These are phyloP conservation scores for Ganoderma lingzhi DNA, from an alignment of 1,284 basidiomycete species.

Conservation along the genomic window DNA sequence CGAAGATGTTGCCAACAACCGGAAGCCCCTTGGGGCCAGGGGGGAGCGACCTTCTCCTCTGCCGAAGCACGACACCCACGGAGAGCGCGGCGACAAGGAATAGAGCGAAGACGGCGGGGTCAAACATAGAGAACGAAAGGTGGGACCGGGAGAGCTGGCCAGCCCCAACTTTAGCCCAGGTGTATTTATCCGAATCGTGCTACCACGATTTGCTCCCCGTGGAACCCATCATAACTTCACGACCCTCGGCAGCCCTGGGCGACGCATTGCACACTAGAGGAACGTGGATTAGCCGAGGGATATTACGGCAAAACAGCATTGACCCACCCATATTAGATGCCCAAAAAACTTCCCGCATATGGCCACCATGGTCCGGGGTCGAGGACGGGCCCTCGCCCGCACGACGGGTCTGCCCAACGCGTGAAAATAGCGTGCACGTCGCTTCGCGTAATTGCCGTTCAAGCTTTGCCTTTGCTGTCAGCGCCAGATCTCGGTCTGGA, in stretches of 20 bases:
- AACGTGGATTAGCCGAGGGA: conserved; percentile 31
- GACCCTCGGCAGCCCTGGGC: conserved; percentile 16
- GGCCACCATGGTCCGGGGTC: conserved; percentile 24
- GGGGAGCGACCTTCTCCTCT: conserved; percentile 32
- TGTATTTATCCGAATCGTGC: conserved; percentile 26
- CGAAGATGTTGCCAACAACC: conserved; percentile 40
- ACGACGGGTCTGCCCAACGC: conserved; percentile 28
- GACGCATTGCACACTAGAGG: conserved; percentile 27
- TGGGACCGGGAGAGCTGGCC: conserved; percentile 12
- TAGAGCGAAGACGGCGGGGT: conserved; percentile 17
- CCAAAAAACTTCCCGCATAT: conserved; percentile 24
- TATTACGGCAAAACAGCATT: conserved; percentile 28
- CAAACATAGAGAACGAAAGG: conserved; percentile 14
- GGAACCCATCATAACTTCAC: conserved; percentile 26
- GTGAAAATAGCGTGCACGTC: conserved; percentile 17
- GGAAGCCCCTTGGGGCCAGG: conserved; percentile 41
- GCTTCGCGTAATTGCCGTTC: conserved; percentile 31
- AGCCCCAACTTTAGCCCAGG: conserved; percentile 6
- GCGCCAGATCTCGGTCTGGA: conserved; percentile 24
- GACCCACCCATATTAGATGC: conserved; percentile 14
- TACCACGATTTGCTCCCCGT: conserved; percentile 23
- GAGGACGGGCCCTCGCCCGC: conserved; percentile 17
- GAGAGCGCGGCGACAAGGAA: conserved; percentile 17
- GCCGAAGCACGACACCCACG: conserved; percentile 24
- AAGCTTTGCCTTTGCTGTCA: conserved; percentile 32